Conservation (phyloP, 2,329 filamentous ascomycete genomes). For the Rhynchosporium secalis region DNA sequence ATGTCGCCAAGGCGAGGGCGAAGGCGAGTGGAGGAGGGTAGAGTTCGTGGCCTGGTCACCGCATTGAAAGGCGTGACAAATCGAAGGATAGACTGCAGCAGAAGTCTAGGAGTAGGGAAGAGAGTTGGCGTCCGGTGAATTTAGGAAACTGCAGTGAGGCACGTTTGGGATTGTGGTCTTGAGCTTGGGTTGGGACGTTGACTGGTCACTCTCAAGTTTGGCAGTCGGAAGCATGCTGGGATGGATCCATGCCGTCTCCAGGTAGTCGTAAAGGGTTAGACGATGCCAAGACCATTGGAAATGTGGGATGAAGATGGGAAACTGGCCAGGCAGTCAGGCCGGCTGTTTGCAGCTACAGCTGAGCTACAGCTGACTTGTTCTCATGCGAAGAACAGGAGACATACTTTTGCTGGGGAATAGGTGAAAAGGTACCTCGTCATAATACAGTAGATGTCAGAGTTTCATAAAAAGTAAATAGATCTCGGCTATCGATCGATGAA, state of each 20-base stretch:
- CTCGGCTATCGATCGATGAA: too few species aligned
- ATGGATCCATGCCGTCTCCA: not conserved
- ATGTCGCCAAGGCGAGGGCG: slow-evolving; percentile 36
- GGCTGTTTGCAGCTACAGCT: not conserved
- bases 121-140: not conserved
- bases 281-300: slow-evolving; percentile 9
- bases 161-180: slow-evolving; percentile 16
- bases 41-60: slow-evolving; percentile 31
- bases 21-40: slow-evolving; percentile 23
- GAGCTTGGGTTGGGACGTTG: slow-evolving; percentile 15
- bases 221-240: slow-evolving; percentile 11
- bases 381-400: slow-evolving; percentile 5
- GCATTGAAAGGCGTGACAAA: slow-evolving; percentile 34
- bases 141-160: not conserved
- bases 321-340: not conserved
- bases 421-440: not conserved
- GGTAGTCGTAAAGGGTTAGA: slow-evolving; percentile 11
- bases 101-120: slow-evolving; percentile 12
- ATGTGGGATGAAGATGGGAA: not conserved
- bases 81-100: slow-evolving; percentile 11
- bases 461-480: too few species aligned
- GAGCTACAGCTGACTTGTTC: slow-evolving; percentile 10
- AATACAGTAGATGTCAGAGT: too few species aligned
- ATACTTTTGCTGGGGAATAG: not conserved
- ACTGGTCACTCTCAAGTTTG: slow-evolving; percentile 3